Base-by-base conservation (phyloP, 2,329 filamentous ascomycete species). In the Thermothelomyces thermophilus region DNA sequence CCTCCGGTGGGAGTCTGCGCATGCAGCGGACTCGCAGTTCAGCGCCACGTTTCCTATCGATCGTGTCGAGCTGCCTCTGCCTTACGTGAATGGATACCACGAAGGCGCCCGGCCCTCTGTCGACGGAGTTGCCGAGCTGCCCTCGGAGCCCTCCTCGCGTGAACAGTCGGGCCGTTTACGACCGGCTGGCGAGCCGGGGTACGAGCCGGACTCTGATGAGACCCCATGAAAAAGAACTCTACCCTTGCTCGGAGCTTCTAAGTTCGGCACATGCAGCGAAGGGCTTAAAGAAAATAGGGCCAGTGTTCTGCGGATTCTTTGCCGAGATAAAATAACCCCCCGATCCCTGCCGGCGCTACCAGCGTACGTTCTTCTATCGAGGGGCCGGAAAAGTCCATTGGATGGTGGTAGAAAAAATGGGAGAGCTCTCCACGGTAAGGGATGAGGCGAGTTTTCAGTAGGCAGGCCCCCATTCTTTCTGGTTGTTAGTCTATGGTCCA, bases 1-100 rank as follows among this genome's bases (percentile, higher is more conserved):
- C 14, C 67, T 72, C 14, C 68, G 63, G 41, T 77, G 74, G 74
- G 56, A 66, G 20, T 60, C 68, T 50, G 73, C 71, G 36, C 73
- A 76, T 50, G 68, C 63, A 54, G 68, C 69, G 10, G 74, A 76
- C 53, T 67, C 67, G 48, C 70, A 73, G 46, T 74, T 74, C 49
- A 70, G 69, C 7, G 67, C 73, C 22, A 65, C 72, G 1, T 73
- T 74, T 47, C 72, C 73, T 3, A 64, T 66, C 5, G 69, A 71
- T 56, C 70, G 68, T 41, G 67, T 73, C 48, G 73, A 76, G 59
- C 60, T 76, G 9, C 70, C 72, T 5, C 73, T 73, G 34, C 72
- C 72, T 13, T 68, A 74, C 46, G 68, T 75, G n/a, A 61, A 56
- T 35, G 56, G 55, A 13, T 43, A 51, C 10, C 16, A 41, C 1